Evolutionary conservation across 2,329 filamentous ascomycete genomes (phyloP), one percentile per base, ranked within the genome.

Genomic region (Paecilomyces fulvus): DNA sequence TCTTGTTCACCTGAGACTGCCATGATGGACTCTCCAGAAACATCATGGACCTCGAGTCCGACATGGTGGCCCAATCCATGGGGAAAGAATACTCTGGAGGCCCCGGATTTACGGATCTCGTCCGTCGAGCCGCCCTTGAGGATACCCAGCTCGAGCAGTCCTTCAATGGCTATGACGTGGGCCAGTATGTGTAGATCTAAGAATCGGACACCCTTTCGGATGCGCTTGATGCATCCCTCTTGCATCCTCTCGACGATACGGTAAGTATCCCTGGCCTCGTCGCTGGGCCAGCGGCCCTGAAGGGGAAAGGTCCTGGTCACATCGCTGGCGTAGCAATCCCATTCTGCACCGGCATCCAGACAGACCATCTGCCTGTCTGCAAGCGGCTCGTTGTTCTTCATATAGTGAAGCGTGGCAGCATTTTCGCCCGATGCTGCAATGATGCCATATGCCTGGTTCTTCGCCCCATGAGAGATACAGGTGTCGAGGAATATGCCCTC

Each of bases 251-350:
- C 81, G 0, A 96, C 92, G 43, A 95, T 84, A 61, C 88, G 82
- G 75, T 95, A 95, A 59, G 95, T 88, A 60, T 85, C 79, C 63
- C 84, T 80, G 52, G 84, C 86, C 70, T 92, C 85, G 51, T 81
- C 74, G 55, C 82, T 86, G 20, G 72, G 70, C 73, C 73, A 76
- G 61, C 80, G 82, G 57, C 87, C 88, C 3, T 76, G 82, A 63
- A 96, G 84, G 1, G 92, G 92, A 68, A 96, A 95, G 0, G 90
- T 92, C 53, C 92, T 83, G 1, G 92, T 96, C 77, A 92, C 79
- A 60, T 86, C 83, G 30, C 86, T 81, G 33, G 86, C 86, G 65
- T 92, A 91, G 72, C 85, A 87, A 55, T 82, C 71, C 80, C 83
- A 89, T 72, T 91, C 88, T 30, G 81, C 86, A 21, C 90, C 92